These are phyloP conservation scores for Backusella luteola DNA, from an alignment of 192 early-diverging fungal genomes.

Conservation along the genomic window DNA sequence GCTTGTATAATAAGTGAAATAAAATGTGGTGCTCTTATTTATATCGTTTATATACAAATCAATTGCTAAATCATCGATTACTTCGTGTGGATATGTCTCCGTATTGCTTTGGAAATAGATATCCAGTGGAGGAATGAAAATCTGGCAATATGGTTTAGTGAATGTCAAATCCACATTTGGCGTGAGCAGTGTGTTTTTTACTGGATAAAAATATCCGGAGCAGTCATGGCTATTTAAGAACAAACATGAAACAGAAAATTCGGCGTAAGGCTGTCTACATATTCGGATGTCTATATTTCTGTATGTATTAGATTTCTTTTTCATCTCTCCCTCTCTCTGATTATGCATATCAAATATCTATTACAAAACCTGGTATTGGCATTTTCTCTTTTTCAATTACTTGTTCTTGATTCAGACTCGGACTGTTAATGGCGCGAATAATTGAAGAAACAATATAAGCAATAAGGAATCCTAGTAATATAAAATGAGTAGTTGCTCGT, in stretches of 20 bases:
- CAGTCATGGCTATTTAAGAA: too few species aligned
- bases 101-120: not conserved
- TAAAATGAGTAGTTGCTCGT: not conserved
- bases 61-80: not conserved
- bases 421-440: slow-evolving; percentile 8
- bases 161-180: too few species aligned
- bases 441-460: slow-evolving; percentile 8
- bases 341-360: too few species aligned
- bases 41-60: not conserved
- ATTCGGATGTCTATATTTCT: too few species aligned
- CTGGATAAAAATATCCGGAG: too few species aligned
- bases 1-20: slow-evolving; percentile 8
- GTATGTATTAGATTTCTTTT: too few species aligned
- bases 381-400: not conserved
- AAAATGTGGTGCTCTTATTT: not conserved
- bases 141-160: not conserved
- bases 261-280: too few species aligned
- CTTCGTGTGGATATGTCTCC: not conserved
- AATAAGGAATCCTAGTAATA: slow-evolving; percentile 2
- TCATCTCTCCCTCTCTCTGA: too few species aligned
- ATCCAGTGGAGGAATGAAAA: not conserved
- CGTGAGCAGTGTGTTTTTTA: too few species aligned
- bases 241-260: too few species aligned
- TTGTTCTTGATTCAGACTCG: not conserved
- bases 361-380: not conserved